Evolutionary conservation across 768 basidiomycete genomes (phyloP).

Genomic region (Boletus subcaerulescens): DNA sequence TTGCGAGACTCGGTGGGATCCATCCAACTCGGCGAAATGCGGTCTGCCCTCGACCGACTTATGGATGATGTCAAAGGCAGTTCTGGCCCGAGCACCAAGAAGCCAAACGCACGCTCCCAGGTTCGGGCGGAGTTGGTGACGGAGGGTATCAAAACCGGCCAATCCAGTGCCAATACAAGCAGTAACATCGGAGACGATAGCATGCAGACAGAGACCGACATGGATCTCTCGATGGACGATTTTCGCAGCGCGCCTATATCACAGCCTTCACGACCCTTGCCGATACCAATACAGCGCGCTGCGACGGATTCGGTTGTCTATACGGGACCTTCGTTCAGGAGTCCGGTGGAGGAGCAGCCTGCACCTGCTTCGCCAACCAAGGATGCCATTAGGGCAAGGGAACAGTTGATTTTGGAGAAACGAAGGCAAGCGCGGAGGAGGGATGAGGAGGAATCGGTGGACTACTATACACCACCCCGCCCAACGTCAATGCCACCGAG

Average conservation of each 20-base stretch:
- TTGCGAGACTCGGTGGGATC: constrained; percentile 43
- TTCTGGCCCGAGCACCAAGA: constrained; percentile 24
- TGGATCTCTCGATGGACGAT: constrained; percentile 27
- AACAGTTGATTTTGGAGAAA: constrained; percentile 69
- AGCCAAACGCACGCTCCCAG: constrained; percentile 9
- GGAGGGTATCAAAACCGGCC: constrained; percentile 32
- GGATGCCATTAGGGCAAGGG: constrained; percentile 62
- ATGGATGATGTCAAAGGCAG: constrained; percentile 60
- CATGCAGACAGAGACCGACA: constrained; percentile 33
- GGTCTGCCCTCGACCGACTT: constrained; percentile 66
- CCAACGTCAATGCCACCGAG: constrained; percentile 23
- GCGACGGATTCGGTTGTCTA: constrained; percentile 48
- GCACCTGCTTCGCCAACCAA: constrained; percentile 51
- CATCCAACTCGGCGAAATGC: constrained; percentile 65
- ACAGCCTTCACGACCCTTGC: constrained; percentile 2
- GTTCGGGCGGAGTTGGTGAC: constrained; percentile 30
- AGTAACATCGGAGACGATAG: constrained; percentile 29
- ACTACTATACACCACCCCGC: constrained; percentile 33
- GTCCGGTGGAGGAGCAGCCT: constrained; percentile 34
- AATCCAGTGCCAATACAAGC: constrained; percentile 36
- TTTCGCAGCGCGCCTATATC: constrained; percentile 19
- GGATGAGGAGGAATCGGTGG: constrained; percentile 46
- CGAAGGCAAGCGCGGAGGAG: constrained; percentile 57
- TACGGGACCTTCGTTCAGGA: constrained; percentile 30
- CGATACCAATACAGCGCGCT: constrained; percentile 44